phyloP scores from a whole-genome alignment of 75 land plant species.

The Sequoiadendron giganteum region DNA sequence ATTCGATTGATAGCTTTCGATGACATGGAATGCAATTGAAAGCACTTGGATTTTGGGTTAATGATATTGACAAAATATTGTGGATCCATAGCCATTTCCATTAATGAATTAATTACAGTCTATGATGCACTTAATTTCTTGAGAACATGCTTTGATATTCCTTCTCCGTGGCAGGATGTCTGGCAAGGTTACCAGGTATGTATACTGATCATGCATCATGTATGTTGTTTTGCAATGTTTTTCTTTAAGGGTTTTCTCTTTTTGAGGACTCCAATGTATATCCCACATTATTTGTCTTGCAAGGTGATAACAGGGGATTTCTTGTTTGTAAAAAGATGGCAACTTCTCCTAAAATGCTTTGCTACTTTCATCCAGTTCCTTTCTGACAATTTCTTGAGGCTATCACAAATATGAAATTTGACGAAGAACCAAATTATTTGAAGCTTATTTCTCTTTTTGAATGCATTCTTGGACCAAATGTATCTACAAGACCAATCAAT shows the following conservation, averaged over 20 bases:
- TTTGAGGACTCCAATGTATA: neutral
- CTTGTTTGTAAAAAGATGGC: constrained; percentile 99
- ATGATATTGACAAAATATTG: no score
- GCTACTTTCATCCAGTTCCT: constrained; percentile 85
- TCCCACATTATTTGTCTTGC: neutral
- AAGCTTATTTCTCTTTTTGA: constrained; percentile 82
- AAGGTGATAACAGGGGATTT: constrained; percentile 98
- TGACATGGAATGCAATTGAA: no score
- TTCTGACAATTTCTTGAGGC: constrained; percentile 87
- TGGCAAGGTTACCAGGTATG: constrained; percentile 97
- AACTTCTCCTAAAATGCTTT: constrained; percentile 89
- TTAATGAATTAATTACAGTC: no score
- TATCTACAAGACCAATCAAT: constrained; percentile 70
- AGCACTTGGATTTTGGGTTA: no score
- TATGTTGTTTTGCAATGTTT: neutral
- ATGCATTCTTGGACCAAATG: constrained; percentile 63
- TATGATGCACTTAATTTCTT: no score
- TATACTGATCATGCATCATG: neutral
- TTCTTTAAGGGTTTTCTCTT: neutral
- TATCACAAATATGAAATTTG: constrained; percentile 94
- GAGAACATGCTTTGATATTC: constrained; percentile 65
- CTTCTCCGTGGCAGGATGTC: constrained; percentile 85
- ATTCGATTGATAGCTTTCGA: no score
- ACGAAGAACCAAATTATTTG: constrained; percentile 92
- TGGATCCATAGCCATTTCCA: no score